Conservation (phyloP, 441 rosid genomes). For the Omphalea diandra region DNA sequence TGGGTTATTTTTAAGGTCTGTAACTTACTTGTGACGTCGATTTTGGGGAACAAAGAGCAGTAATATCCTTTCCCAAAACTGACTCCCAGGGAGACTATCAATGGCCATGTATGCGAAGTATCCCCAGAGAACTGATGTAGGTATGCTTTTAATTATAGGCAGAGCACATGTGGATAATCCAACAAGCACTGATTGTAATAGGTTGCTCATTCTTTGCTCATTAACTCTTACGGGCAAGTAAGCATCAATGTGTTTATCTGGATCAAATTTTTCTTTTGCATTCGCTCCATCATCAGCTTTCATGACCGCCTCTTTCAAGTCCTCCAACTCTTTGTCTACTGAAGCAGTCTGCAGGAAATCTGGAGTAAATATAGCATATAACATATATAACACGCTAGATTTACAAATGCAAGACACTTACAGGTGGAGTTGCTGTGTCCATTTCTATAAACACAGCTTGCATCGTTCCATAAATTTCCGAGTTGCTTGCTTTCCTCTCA, state of each 20-base stretch:
- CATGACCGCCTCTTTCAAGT: constrained; percentile 71
- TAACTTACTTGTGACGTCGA: constrained; percentile 69
- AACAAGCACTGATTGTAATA: constrained; percentile 70
- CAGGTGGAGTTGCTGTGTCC: constrained; percentile 53
- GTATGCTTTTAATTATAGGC: constrained; percentile 64
- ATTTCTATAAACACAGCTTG: constrained; percentile 74
- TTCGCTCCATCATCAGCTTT: constrained; percentile 40
- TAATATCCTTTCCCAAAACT: constrained; percentile 80
- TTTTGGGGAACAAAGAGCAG: constrained; percentile 69
- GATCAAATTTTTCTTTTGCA: constrained; percentile 55
- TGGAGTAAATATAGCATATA: constrained; percentile 11
- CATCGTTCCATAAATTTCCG: constrained; percentile 78
- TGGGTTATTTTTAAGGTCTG: background rate
- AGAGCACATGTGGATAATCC: constrained; percentile 52
- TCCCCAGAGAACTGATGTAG: constrained; percentile 91
- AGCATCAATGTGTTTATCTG: constrained; percentile 62
- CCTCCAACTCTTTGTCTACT: constrained; percentile 54
- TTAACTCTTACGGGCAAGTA: constrained; percentile 77
- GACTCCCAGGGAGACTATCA: constrained; percentile 90
- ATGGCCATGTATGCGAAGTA: constrained; percentile 91
- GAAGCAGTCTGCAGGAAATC: constrained; percentile 33
- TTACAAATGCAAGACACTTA: constrained; percentile 25
- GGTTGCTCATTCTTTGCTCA: constrained; percentile 81
- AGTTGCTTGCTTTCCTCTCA: constrained; percentile 54
- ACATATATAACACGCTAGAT: background rate